Conservation (phyloP, 2,329 filamentous ascomycete genomes). For the Microcyclosporella mali region DNA sequence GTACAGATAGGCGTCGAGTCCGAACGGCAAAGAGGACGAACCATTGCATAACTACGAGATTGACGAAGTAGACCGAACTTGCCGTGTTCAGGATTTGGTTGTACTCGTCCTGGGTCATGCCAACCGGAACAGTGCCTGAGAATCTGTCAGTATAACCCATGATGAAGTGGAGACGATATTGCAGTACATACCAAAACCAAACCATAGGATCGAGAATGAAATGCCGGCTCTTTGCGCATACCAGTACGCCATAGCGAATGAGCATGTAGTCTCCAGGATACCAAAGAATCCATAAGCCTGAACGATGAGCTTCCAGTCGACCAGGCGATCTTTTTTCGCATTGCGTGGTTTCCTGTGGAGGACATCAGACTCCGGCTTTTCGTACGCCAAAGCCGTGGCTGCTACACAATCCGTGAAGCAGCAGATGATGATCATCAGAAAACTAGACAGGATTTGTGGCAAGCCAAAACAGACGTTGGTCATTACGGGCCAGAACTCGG, state of each 20-base stretch:
- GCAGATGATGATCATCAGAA: slow-evolving; percentile 56
- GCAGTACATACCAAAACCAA: slow-evolving; percentile 55
- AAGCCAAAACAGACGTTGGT: slow-evolving; percentile 66
- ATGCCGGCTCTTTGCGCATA: slow-evolving; percentile 49
- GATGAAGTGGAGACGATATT: no score
- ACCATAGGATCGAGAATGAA: slow-evolving; percentile 61
- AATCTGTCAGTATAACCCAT: no score
- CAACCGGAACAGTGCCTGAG: slow-evolving; percentile 29
- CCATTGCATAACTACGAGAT: slow-evolving; percentile 74
- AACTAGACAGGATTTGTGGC: slow-evolving; percentile 66
- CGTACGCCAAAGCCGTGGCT: slow-evolving; percentile 68
- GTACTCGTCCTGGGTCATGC: slow-evolving; percentile 48
- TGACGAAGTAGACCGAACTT: slow-evolving; percentile 72
- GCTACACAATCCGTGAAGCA: slow-evolving; percentile 73
- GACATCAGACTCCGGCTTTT: slow-evolving; percentile 69
- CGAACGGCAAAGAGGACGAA: slow-evolving; percentile 68
- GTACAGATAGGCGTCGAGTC: slow-evolving; percentile 54
- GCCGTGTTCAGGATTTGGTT: slow-evolving; percentile 55
- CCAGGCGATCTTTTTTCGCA: slow-evolving; percentile 63
- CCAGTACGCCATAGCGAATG: slow-evolving; percentile 44
- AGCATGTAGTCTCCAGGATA: slow-evolving; percentile 40
- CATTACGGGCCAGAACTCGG: slow-evolving; percentile 70
- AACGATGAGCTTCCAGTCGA: slow-evolving; percentile 65
- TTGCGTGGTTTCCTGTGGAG: slow-evolving; percentile 63
- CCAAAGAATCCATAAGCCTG: slow-evolving; percentile 69